These are phyloP conservation scores for Dictyostelium capitatum DNA, from an alignment of 78 protist genomes.

Conservation along the genomic window DNA sequence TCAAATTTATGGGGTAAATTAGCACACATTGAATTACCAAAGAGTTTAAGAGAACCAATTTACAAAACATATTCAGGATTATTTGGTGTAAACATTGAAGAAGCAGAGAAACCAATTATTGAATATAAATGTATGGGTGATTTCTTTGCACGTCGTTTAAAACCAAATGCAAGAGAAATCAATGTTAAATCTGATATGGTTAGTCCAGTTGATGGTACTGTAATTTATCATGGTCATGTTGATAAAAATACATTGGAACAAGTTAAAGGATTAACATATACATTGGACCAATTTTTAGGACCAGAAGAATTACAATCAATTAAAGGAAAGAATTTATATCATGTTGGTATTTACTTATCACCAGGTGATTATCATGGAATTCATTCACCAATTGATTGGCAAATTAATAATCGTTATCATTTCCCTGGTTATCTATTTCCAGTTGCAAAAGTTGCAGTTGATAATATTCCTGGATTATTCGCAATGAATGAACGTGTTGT, in stretches of 20 bases:
- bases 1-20: slow-evolving; percentile 77
- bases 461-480: slow-evolving; percentile 64
- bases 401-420: slow-evolving; percentile 55
- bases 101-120: slow-evolving; percentile 67
- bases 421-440: slow-evolving; percentile 85
- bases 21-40: slow-evolving; percentile 58
- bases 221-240: slow-evolving; percentile 72
- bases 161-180: slow-evolving; percentile 41
- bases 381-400: slow-evolving; percentile 84
- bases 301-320: background rate
- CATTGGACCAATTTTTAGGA: slow-evolving; percentile 60
- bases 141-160: slow-evolving; percentile 57
- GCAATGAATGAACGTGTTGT: slow-evolving; percentile 85
- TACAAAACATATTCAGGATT: slow-evolving; percentile 34
- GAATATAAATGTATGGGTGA: slow-evolving; percentile 47
- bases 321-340: slow-evolving; percentile 75
- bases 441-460: slow-evolving; percentile 77
- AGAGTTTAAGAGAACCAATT: slow-evolving; percentile 23
- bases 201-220: slow-evolving; percentile 79
- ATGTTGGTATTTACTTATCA: slow-evolving; percentile 73
- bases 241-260: slow-evolving; percentile 65
- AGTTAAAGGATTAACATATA: slow-evolving; percentile 80
- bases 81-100: slow-evolving; percentile 65
- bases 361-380: slow-evolving; percentile 88
- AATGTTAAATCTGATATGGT: slow-evolving; percentile 16